These are phyloP conservation scores for Solanum dulcamara DNA, from an alignment of 257 asterid species.

Conservation along the genomic window DNA sequence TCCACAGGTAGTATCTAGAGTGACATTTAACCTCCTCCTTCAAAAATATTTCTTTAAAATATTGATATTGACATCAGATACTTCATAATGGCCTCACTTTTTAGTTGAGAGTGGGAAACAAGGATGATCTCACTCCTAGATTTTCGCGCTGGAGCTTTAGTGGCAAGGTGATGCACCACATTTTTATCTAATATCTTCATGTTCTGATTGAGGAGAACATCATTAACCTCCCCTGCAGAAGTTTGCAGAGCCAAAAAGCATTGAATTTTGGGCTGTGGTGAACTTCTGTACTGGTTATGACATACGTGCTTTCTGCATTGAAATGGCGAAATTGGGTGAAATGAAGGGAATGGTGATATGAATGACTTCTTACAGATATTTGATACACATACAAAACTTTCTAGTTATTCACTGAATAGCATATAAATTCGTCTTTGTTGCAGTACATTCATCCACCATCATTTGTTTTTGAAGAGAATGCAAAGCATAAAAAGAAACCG, in stretches of 20 bases:
- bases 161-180: slow-evolving; percentile 23
- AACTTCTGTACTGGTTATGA: slow-evolving; percentile 28
- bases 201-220: neutral
- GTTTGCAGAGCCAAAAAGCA: slow-evolving; percentile 24
- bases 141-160: slow-evolving; percentile 37
- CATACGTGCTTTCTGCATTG: slow-evolving; percentile 6
- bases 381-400: neutral
- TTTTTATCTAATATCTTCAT: neutral
- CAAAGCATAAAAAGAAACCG: slow-evolving; percentile 17
- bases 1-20: slow-evolving; percentile 24
- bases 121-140: slow-evolving; percentile 24
- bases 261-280: slow-evolving; percentile 32
- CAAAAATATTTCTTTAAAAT: neutral
- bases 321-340: slow-evolving; percentile 19
- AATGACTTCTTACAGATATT: neutral
- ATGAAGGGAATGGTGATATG: slow-evolving; percentile 27
- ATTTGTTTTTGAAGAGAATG: slow-evolving; percentile 30
- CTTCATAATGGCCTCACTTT: neutral
- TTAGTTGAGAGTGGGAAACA: slow-evolving; percentile 37
- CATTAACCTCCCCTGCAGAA: slow-evolving; percentile 9
- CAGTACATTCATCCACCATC: slow-evolving; percentile 28
- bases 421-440: neutral
- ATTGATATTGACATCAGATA: neutral
- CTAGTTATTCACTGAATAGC: neutral
- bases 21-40: neutral